Base-by-base conservation (phyloP, 2,329 filamentous ascomycete genomes). In the Penicillium rolfsii region DNA sequence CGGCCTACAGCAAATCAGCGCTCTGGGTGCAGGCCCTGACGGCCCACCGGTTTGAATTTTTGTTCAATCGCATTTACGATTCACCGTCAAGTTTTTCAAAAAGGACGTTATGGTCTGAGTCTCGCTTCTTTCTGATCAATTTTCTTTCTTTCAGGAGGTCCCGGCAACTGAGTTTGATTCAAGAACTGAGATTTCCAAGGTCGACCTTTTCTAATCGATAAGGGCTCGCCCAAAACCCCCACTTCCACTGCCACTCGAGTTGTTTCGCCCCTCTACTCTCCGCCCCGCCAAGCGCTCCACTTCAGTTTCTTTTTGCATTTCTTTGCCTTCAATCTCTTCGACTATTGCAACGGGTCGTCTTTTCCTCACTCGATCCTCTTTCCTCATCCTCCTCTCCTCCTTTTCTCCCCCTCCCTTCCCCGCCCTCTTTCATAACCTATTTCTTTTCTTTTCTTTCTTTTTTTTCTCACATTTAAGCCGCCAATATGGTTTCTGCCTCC, bases 401-500 rank as follows among this genome's bases (percentile, higher is more conserved):
- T 55, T 58, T 56, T 59, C 38, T 26, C 60, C 19, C 56, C 62
- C 52, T 50, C 58, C 58, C 46, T 46, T 60, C 55, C 40, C 35
- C 43, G 38, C 55, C 62, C 55, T 41, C 57, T 22, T 57, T 40
- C 63, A 65, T 59, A 24, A 58, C 45, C 59, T 45, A 43, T 54
- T 60, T 54, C 48, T 49, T 52, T 22, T 22, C 19, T 22, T 22
- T 22, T 22, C 19, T 22, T 22, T 22, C 19, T 22, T 22, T 22
- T 58, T 58, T 64, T 62, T 63, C 61, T 61, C 53, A 61, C 57
- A 62, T 53, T 53, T 38, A 55, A 60, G 62, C 62, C 68, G 67
- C 62, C 74, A 79, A 66, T 52, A 89, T 89, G 87, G 86, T 89
- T 68, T 89, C 87, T 73, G 85, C 87, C 74, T 89, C 86, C 63